Conservation (phyloP, 1,284 basidiomycete species). For the Tilletia indica region DNA sequence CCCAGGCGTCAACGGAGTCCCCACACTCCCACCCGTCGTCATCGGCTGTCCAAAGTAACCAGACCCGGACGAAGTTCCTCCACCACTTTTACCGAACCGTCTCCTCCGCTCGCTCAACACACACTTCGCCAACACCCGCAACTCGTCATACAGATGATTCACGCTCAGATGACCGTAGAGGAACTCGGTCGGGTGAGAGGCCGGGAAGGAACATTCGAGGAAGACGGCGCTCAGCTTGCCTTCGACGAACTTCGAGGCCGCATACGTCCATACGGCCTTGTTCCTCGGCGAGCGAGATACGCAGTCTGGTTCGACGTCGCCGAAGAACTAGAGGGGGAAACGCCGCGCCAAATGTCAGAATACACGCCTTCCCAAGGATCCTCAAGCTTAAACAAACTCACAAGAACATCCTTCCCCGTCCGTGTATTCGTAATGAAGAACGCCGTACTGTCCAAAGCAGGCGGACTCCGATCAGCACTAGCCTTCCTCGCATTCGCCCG, state of each 20-base stretch:
- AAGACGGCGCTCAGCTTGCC: slow-evolving; percentile 45
- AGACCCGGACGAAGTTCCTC: no score
- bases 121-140: slow-evolving; percentile 38
- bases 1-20: slow-evolving; percentile 19
- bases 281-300: slow-evolving; percentile 41
- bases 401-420: slow-evolving; percentile 45
- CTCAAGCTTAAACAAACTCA: background rate
- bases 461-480: slow-evolving; percentile 23
- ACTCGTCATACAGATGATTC: slow-evolving; percentile 44
- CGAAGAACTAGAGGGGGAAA: slow-evolving; percentile 38
- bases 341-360: background rate
- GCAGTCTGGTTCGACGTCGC: slow-evolving; percentile 52
- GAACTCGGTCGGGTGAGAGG: slow-evolving; percentile 43
- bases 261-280: slow-evolving; percentile 42
- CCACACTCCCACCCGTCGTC: background rate
- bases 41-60: background rate
- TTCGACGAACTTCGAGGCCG: slow-evolving; percentile 39
- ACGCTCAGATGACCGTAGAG: slow-evolving; percentile 49
- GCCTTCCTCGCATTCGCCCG: slow-evolving; percentile 2
- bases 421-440: slow-evolving; percentile 48
- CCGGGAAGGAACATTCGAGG: slow-evolving; percentile 48
- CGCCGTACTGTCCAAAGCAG: slow-evolving; percentile 45
- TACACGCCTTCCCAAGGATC: no score
- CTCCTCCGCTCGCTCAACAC: slow-evolving; percentile 30
- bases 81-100: background rate